Base-by-base conservation (phyloP, 2,329 filamentous ascomycete species). In the Penicillium sp. region DNA sequence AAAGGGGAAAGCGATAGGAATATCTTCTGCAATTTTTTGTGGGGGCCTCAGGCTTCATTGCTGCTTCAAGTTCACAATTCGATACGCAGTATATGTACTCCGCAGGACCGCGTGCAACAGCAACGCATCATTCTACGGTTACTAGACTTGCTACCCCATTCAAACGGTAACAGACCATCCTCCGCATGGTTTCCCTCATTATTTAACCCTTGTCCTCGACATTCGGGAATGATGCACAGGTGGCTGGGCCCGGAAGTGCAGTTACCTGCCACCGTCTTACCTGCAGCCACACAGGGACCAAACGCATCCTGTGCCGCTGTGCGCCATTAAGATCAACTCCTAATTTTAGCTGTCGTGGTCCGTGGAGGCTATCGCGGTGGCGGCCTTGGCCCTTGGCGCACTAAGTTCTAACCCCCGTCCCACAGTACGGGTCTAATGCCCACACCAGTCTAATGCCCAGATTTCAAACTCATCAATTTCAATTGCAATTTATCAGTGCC, bases 241-340 rank as follows among this genome's bases (percentile, higher is more conserved):
- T 13, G 36, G 38, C 27, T 11, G 10, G 22, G 22, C 22, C 5
- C 8, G 4, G 22, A 25, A 25, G 22, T 25, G 22, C 22, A 25
- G 22, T 25, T 25, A 3, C 31, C 31, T 33, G 30, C 30, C 30
- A 33, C 13, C n/a, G n/a, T 35, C 14, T 16, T 35, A 31, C 10
- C 25, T 30, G 31, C 42, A 42, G 22, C 35, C 22, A 29, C 43
- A 54, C 50, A 57, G 52, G 56, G 53, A 42, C 46, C 50, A 48
- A 43, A 36, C 13, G 40, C 49, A 41, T 42, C 50, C 39, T 37
- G 35, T 50, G 38, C 50, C 50, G 49, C 49, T 47, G 5, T 22
- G 5, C 19, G 3, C 3, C 5, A 52, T 39, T 47, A 18, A 19
- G 22, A 44, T 41, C 30, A 4, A 22, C 8, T 13, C 11, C 34